Conservation (phyloP, 129 eudicot genomes). For the Chrysanthemum seticuspe region DNA sequence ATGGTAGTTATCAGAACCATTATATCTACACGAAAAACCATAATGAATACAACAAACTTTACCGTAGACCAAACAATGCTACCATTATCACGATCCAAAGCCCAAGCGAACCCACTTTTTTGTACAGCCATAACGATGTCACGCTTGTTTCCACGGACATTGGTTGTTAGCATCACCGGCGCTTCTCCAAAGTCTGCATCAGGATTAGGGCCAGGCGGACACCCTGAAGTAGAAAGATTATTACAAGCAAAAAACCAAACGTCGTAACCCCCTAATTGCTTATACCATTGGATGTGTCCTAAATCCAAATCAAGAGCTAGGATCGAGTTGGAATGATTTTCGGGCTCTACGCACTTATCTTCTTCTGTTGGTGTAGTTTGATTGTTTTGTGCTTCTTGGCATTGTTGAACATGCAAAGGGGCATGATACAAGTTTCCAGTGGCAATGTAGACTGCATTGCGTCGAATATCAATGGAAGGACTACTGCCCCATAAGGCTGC, state of each 20-base stretch:
- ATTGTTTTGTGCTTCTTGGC: conserved; percentile 65
- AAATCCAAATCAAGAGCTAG: conserved; percentile 55
- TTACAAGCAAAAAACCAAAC: conserved; percentile 57
- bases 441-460: conserved; percentile 51
- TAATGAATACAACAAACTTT: conserved; percentile 12
- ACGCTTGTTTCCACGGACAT: conserved; percentile 22
- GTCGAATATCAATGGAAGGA: conserved; percentile 51
- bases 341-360: conserved; percentile 55
- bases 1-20: neutral
- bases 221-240: conserved; percentile 54
- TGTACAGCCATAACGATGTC: conserved; percentile 76
- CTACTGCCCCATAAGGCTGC: conserved; percentile 89
- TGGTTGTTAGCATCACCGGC: conserved; percentile 57
- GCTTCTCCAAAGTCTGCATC: conserved; percentile 89
- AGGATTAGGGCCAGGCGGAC: conserved; percentile 79
- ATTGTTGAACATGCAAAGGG: conserved; percentile 52
- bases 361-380: conserved; percentile 47
- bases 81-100: conserved; percentile 67
- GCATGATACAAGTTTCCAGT: conserved; percentile 67
- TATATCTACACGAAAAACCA: neutral
- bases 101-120: conserved; percentile 87
- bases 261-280: conserved; percentile 62
- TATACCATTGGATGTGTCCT: conserved; percentile 60
- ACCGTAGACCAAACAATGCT: conserved; percentile 66
- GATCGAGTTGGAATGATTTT: conserved; percentile 58